Conservation (phyloP, 2,329 filamentous ascomycete species). For the Blumeria graminis region DNA sequence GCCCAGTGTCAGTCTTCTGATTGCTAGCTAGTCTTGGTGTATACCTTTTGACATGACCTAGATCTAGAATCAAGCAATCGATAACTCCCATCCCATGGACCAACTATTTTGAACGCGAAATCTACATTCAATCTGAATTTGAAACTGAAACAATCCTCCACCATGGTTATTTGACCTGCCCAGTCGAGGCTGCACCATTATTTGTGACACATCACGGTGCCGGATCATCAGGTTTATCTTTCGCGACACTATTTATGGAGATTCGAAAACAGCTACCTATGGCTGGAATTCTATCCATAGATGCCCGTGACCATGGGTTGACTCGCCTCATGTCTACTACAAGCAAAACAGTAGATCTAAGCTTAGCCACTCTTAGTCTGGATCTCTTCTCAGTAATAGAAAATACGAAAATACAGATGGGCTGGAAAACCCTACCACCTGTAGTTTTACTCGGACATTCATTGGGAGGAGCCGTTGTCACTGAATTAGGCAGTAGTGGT, state of each 20-base stretch:
- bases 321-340: constrained; percentile 24
- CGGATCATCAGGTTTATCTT: constrained; percentile 79
- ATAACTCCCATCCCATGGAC: constrained; percentile 39
- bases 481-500: constrained; percentile 48
- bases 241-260: constrained; percentile 57
- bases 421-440: constrained; percentile 49
- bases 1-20: constrained; percentile 29
- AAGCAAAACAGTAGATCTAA: constrained; percentile 33
- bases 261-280: constrained; percentile 53
- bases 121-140: constrained; percentile 36
- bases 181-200: constrained; percentile 45
- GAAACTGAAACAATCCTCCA: constrained; percentile 30
- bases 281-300: constrained; percentile 63
- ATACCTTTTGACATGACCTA: constrained; percentile 6
- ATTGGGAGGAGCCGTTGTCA: constrained; percentile 75
- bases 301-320: constrained; percentile 69
- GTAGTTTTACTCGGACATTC: constrained; percentile 76
- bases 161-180: constrained; percentile 75
- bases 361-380: constrained; percentile 42
- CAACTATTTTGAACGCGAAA: constrained; percentile 70
- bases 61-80: constrained; percentile 13
- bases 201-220: constrained; percentile 91
- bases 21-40: not conserved
- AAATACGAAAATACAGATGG: constrained; percentile 41
- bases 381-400: constrained; percentile 51